phyloP scores from a whole-genome alignment of 1,284 basidiomycete species.

The Cyathus olla region DNA sequence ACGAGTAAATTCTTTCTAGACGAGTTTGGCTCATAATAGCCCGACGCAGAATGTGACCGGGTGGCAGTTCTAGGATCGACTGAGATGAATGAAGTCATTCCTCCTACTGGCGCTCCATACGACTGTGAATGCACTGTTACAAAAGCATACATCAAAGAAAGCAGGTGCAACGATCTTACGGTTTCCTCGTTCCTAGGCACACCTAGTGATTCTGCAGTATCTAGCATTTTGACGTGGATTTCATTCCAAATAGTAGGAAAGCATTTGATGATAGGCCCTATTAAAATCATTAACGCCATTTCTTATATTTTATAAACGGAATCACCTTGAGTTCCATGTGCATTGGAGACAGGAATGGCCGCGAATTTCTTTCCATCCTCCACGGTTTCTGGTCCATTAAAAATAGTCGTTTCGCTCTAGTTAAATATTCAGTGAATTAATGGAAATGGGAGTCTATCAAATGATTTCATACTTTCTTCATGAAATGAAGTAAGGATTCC shows the following conservation, averaged over 20 bases:
- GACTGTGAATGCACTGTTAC: slow-evolving; percentile 2
- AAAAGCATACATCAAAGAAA: no score
- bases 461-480: slow-evolving; percentile 24
- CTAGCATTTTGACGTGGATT: slow-evolving; percentile 12
- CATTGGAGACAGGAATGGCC: background rate
- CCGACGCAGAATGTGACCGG: slow-evolving; percentile 18
- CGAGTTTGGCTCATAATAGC: slow-evolving; percentile 30
- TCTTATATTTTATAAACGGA: background rate
- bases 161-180: slow-evolving; percentile 4
- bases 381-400: background rate
- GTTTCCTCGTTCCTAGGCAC: slow-evolving; percentile 9
- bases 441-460: background rate
- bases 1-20: slow-evolving; percentile 28
- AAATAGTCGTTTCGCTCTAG: background rate
- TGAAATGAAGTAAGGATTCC: slow-evolving; percentile 21
- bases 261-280: slow-evolving; percentile 15
- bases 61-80: slow-evolving; percentile 20
- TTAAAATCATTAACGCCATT: background rate
- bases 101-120: slow-evolving; percentile 21
- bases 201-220: slow-evolving; percentile 12
- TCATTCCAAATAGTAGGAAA: slow-evolving; percentile 9
- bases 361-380: slow-evolving; percentile 4
- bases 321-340: slow-evolving; percentile 9
- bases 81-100: slow-evolving; percentile 17
- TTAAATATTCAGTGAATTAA: background rate